Evolutionary conservation across 2,329 filamentous ascomycete genomes (phyloP), one percentile per base, ranked within the genome.

Genomic region (Ophiostoma populinum): DNA sequence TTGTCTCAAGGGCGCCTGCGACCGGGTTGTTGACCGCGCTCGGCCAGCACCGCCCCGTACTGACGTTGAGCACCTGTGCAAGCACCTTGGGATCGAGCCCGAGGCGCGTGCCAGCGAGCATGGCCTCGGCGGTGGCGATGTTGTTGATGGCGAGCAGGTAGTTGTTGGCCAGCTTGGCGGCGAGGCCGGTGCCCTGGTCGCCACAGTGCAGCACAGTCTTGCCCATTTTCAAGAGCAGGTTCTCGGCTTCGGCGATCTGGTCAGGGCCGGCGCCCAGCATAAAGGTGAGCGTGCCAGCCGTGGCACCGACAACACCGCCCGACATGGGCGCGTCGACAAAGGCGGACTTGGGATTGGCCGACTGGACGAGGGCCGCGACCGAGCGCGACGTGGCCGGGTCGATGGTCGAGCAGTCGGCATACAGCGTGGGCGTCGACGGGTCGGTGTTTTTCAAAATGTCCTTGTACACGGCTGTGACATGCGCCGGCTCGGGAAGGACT

Each of bases 321-420:
- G 87, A 95, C 78, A 98, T 93, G 29, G 90, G 90, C 3, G 90
- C 87, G 52, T 98, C 90, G 39, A 94, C 75, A 50, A 95, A 94
- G 1, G 72, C 71, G 16, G 16, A 16, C 10, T 9, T 13, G 5
- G 68, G 67, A 38, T 48, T 46, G 63, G 68, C 47, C 4, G 38
- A 32, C 2, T 55, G 42, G 2, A 92, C 75, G 17, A 67, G 65
- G 41, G 73, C 63, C 16, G 85, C 83, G 5, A 95, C 77, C 44
- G 74, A 67, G 25, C 72, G 72, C 1, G 86, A 94, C 3, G 85
- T 82, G 21, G 74, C 73, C 0, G 86, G 85, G 55, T 95, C 90
- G 50, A 98, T 95, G 12, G 90, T 98, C 4, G 87, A 95, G 55
- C 80, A 87, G 55, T 98, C 90, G 51, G 98, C 90, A 55, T 92